A percentile compares a stretch with the other conserved stretches of the same genome.
These are phyloP conservation scores for Penicillium cinerascens DNA, from an alignment of 495 filamentous ascomycete species.

Conservation along the genomic window DNA sequence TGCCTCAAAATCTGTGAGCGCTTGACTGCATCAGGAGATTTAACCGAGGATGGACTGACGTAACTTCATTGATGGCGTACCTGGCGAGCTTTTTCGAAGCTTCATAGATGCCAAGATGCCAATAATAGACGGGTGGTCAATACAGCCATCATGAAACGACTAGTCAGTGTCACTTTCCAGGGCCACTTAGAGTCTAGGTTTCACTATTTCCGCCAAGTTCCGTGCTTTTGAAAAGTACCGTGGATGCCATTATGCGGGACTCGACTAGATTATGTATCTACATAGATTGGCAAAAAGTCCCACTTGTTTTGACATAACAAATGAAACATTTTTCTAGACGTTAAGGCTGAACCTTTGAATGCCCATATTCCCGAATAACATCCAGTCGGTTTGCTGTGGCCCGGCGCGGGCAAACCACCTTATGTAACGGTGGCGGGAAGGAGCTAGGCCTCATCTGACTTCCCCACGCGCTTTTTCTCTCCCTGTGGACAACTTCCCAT, in stretches of 20 bases:
- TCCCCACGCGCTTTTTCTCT: not conserved
- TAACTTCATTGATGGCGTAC: not conserved
- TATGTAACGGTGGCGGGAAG: not conserved
- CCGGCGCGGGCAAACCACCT: not conserved
- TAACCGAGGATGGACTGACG: conserved; percentile 2
- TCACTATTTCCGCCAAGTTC: not conserved
- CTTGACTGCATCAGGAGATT: conserved; percentile 2
- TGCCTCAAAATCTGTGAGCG: not conserved
- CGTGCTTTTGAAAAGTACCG: too few species aligned
- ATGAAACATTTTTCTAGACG: too few species aligned
- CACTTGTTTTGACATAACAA: too few species aligned
- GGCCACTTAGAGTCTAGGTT: too few species aligned
- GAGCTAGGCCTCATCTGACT: not conserved
- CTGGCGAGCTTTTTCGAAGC: not conserved
- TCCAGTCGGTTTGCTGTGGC: too few species aligned
- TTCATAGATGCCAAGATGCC: not conserved
- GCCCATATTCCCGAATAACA: too few species aligned
- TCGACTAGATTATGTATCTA: too few species aligned
- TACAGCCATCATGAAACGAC: not conserved
- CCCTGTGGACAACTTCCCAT: not conserved
- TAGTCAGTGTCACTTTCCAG: too few species aligned
- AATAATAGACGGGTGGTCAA: not conserved
- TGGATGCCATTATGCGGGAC: too few species aligned
- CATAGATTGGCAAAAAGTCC: too few species aligned
- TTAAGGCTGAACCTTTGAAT: too few species aligned